Evolutionary conservation across 176 grass and related monocot species (phyloP).

Genomic region (Neostapfia colusana): DNA sequence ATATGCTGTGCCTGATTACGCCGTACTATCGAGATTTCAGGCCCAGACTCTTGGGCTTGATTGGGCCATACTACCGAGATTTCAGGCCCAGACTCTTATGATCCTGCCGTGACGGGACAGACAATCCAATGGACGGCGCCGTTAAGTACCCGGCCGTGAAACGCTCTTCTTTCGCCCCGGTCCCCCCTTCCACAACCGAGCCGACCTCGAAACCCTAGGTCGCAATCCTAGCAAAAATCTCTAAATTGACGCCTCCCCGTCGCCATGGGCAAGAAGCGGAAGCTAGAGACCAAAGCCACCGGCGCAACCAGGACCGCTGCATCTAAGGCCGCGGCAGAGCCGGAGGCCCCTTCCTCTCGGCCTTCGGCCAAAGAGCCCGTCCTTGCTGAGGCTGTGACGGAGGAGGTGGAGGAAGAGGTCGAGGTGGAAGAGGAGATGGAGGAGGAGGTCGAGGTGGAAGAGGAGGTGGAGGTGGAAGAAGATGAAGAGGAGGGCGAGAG

Average conservation of each 20-base stretch:
- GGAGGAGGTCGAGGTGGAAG: conserved; percentile 30
- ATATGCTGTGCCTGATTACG: not conserved
- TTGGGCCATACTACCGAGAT: not conserved
- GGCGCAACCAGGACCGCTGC: conserved; percentile 1
- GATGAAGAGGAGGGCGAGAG: conserved; percentile 51
- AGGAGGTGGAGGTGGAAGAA: conserved; percentile 20
- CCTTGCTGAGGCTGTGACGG: not conserved
- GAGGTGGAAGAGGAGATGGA: conserved; percentile 18
- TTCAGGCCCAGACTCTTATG: not conserved
- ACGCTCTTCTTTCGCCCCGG: not conserved
- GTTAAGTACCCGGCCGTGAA: not conserved
- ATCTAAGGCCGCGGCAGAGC: conserved; percentile 7
- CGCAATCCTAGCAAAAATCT: not conserved
- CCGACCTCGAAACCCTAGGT: conserved; percentile 57
- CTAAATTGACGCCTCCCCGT: not conserved
- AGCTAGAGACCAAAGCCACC: conserved; percentile 49
- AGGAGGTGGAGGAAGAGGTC: conserved; percentile 42
- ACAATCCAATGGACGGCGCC: not conserved
- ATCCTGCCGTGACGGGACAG: not conserved
- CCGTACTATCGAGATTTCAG: not conserved
- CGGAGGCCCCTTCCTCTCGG: not conserved
- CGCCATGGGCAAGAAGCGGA: conserved; percentile 93
- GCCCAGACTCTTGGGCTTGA: not conserved
- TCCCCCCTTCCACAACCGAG: not conserved
- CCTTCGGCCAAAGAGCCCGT: conserved; percentile 2